Percentiles rank a stretch among this genome's conserved stretches.
phyloP scores from a whole-genome alignment of 495 filamentous ascomycete species.

The Neurospora sp. region DNA sequence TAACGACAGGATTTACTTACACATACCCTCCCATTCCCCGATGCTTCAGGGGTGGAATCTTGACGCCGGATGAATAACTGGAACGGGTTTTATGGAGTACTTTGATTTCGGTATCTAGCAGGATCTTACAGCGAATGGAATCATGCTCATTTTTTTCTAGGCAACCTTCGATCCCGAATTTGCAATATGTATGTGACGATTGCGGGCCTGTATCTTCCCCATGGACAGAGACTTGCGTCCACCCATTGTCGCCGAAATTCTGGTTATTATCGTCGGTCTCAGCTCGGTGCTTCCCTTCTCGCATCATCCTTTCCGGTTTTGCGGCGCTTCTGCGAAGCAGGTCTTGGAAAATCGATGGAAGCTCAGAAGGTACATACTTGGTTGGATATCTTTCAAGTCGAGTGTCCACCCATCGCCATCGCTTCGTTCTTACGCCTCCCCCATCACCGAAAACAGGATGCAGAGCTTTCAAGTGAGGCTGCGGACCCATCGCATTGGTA shows the following conservation, averaged over 20 bases:
- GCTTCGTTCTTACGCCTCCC: background rate
- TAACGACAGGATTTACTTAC: background rate
- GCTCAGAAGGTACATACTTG: background rate
- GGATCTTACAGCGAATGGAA: background rate
- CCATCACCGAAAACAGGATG: background rate
- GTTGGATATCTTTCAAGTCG: background rate
- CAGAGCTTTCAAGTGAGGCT: background rate
- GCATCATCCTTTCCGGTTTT: background rate
- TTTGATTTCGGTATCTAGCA: background rate
- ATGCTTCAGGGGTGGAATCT: background rate
- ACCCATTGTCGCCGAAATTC: background rate
- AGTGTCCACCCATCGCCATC: background rate
- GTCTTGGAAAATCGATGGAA: background rate
- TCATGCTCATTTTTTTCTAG: background rate
- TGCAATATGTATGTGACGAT: background rate
- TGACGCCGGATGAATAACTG: background rate
- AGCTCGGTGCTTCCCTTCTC: background rate
- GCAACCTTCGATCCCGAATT: background rate
- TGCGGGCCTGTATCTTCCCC: background rate
- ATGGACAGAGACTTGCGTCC: background rate
- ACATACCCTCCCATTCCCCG: background rate
- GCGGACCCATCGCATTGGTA: background rate
- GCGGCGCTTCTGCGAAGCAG: background rate
- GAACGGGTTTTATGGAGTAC: background rate
- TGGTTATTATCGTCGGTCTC: background rate